Evolutionary conservation across 208 protist species (phyloP).

Genomic region (Acanthamoeba triangularis): DNA sequence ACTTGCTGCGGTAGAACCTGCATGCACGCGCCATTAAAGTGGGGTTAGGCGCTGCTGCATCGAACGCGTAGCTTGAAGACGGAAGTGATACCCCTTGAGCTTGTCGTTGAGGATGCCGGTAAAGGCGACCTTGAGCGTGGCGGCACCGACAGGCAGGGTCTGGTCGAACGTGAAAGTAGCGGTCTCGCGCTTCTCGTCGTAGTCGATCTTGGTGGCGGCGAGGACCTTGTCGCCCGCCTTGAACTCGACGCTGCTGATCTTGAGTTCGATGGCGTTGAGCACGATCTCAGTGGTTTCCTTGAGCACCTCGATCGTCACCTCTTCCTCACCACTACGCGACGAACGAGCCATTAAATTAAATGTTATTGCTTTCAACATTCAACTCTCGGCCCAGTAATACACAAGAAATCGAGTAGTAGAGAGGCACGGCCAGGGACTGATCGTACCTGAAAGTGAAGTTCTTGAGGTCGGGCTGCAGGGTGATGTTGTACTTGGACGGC

Average conservation of each 20-base stretch:
- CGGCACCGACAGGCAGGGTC: slow-evolving; percentile 74
- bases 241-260: slow-evolving; percentile 78
- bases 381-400: not conserved
- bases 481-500: slow-evolving; percentile 87
- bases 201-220: slow-evolving; percentile 71
- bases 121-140: slow-evolving; percentile 92
- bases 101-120: slow-evolving; percentile 95
- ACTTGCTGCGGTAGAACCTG: slow-evolving; percentile 96
- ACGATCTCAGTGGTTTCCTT: slow-evolving; percentile 81
- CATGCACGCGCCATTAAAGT: too few species aligned
- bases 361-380: not conserved
- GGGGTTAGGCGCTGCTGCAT: too few species aligned
- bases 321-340: slow-evolving; percentile 48
- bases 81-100: slow-evolving; percentile 88
- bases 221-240: not conserved
- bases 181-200: slow-evolving; percentile 77
- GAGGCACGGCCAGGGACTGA: too few species aligned
- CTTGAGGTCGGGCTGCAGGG: slow-evolving; percentile 86
- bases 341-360: not conserved
- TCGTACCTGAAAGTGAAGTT: slow-evolving; percentile 67
- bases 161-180: slow-evolving; percentile 79
- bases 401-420: not conserved
- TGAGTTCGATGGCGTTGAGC: slow-evolving; percentile 84
- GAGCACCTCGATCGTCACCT: slow-evolving; percentile 50
- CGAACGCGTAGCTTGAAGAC: too few species aligned